Evolutionary conservation across 768 basidiomycete species (phyloP).

Genomic region (Fistulinella prunicolor): DNA sequence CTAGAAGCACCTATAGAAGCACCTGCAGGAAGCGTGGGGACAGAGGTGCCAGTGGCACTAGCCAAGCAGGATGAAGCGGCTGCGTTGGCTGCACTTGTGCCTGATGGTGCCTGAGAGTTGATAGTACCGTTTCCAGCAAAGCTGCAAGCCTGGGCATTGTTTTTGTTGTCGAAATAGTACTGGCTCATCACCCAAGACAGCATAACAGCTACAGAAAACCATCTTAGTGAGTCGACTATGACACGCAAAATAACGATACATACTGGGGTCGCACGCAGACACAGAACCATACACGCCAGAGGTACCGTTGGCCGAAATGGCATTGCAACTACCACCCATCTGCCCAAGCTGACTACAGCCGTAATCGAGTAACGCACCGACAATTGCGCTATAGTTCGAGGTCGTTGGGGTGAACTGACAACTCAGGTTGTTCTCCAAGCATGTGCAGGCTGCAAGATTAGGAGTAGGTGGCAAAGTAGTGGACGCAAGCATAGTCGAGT

Average conservation of each 20-base stretch:
- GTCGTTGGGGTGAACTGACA: slow-evolving; percentile 72
- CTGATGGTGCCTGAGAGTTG: slow-evolving; percentile 52
- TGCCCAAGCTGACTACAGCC: slow-evolving; percentile 67
- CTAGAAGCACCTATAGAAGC: slow-evolving; percentile 18
- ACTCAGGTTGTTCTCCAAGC: slow-evolving; percentile 62
- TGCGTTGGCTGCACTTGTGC: slow-evolving; percentile 45
- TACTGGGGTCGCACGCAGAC: slow-evolving; percentile 78
- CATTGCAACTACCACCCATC: slow-evolving; percentile 56
- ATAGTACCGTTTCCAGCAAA: slow-evolving; percentile 85
- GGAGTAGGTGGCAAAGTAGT: slow-evolving; percentile 80
- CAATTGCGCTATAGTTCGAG: slow-evolving; percentile 54
- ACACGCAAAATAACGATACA: slow-evolving; percentile 22
- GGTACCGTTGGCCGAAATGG: slow-evolving; percentile 70
- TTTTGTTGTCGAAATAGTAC: slow-evolving; percentile 65
- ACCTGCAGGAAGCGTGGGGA: slow-evolving; percentile 49
- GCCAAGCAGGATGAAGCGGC: slow-evolving; percentile 68
- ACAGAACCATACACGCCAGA: slow-evolving; percentile 75
- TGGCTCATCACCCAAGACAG: slow-evolving; percentile 80
- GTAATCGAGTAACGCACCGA: slow-evolving; percentile 61
- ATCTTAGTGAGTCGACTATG: neutral
- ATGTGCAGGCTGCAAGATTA: slow-evolving; percentile 74
- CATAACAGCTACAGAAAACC: slow-evolving; percentile 55
- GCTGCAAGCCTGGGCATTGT: slow-evolving; percentile 61
- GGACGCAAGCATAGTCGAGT: slow-evolving; percentile 60
- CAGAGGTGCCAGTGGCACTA: slow-evolving; percentile 59